Evolutionary conservation across 331 rosid species (phyloP).

Genomic region (Telfairia occidentalis): DNA sequence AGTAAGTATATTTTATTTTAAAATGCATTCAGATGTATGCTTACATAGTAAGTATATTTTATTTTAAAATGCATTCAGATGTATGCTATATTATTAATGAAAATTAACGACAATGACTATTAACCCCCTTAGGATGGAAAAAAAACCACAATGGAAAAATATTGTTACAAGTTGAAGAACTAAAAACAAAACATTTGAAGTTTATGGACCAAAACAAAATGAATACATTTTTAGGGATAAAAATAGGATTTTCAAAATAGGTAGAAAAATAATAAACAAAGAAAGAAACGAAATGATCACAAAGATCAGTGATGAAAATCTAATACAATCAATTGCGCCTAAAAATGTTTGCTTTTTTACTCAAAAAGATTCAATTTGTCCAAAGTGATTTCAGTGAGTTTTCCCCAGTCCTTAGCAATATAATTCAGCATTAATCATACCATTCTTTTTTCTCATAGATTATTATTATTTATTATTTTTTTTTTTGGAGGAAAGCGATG

Average conservation of each 20-base stretch:
- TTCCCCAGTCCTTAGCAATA: slow-evolving; percentile 15
- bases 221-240: no score
- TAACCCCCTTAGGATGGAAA: no score
- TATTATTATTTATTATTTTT: background rate
- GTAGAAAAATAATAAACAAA: background rate
- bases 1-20: no score
- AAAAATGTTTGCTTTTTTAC: slow-evolving; percentile 18
- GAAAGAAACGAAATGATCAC: slow-evolving; percentile 26
- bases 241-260: background rate
- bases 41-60: no score
- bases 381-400: slow-evolving; percentile 37
- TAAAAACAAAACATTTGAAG: no score
- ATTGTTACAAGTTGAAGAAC: no score
- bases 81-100: no score
- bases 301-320: slow-evolving; percentile 16
- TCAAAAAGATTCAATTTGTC: slow-evolving; percentile 42
- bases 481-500: background rate
- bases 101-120: no score
- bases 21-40: no score
- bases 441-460: background rate
- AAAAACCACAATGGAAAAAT: no score
- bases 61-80: no score
- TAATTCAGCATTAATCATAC: slow-evolving; percentile 8
- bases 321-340: slow-evolving; percentile 14
- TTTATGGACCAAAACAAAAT: no score